Percentiles rank a stretch among this genome's conserved stretches.
Evolutionary conservation across 164 flowering plant species (phyloP).

Genomic region (Umbilicus rupestris): DNA sequence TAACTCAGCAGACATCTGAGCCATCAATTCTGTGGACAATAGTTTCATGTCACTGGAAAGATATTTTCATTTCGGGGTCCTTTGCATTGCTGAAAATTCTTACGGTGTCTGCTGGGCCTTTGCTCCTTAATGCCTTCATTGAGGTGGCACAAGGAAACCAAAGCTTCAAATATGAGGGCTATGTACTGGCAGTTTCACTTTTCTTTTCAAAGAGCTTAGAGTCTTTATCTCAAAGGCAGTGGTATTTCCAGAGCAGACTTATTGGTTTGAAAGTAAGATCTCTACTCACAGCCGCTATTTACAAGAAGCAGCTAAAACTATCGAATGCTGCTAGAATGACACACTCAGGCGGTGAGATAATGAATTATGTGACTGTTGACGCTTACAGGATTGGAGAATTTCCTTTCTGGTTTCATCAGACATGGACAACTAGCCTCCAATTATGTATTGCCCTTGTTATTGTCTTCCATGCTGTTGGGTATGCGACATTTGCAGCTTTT

Average conservation of each 20-base stretch:
- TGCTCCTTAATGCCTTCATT: conserved; percentile 40
- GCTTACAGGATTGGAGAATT: conserved; percentile 42
- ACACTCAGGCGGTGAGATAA: conserved; percentile 38
- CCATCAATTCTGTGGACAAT: conserved; percentile 41
- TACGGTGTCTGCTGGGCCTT: conserved; percentile 38
- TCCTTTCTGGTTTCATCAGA: conserved; percentile 45
- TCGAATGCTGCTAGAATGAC: conserved; percentile 33
- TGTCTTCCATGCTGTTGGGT: conserved; percentile 29
- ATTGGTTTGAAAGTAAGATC: conserved; percentile 36
- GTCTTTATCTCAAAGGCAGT: conserved; percentile 42
- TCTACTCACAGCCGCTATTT: conserved; percentile 40
- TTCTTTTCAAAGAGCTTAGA: conserved; percentile 35
- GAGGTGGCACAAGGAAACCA: conserved; percentile 36
- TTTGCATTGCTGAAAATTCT: conserved; percentile 39
- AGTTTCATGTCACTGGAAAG: conserved; percentile 27
- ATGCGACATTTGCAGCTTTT: conserved; percentile 40
- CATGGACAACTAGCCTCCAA: conserved; percentile 46
- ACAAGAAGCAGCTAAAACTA: conserved; percentile 34
- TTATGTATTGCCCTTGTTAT: conserved; percentile 32
- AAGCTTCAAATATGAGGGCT: conserved; percentile 33
- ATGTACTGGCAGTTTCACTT: conserved; percentile 23
- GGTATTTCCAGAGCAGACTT: conserved; percentile 37
- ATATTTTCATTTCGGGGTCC: conserved; percentile 35
- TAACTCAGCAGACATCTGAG: conserved; percentile 14
- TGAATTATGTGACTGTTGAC: conserved; percentile 38